Evolutionary conservation across 1,284 basidiomycete species (phyloP).

Genomic region (Tilletiaria anomala): DNA sequence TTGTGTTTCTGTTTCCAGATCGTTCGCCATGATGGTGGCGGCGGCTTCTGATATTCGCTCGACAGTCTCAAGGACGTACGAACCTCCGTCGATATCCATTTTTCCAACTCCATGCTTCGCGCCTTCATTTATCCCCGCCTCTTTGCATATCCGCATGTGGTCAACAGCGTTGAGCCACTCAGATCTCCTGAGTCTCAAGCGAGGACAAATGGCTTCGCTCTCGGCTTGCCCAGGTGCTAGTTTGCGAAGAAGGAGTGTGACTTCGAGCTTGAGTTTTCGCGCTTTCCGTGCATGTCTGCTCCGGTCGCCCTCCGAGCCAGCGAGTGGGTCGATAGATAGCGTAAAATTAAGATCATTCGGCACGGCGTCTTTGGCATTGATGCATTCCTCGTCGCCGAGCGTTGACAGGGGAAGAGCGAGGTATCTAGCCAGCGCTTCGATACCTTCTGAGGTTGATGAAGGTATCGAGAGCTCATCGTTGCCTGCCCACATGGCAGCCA

Average conservation of each 20-base stretch:
- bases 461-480: slow-evolving; percentile 6
- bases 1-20: background rate
- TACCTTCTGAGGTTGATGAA: slow-evolving; percentile 1
- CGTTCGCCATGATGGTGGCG: background rate
- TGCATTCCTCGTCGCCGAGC: slow-evolving; percentile 3
- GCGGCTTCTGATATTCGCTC: background rate
- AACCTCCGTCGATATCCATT: slow-evolving; percentile 8
- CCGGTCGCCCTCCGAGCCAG: background rate
- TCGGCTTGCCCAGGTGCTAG: background rate
- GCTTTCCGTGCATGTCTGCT: background rate
- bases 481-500: slow-evolving; percentile 20
- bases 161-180: slow-evolving; percentile 6
- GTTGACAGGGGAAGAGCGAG: slow-evolving; percentile 8
- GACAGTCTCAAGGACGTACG: background rate
- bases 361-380: slow-evolving; percentile 7
- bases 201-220: background rate
- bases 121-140: slow-evolving; percentile 5
- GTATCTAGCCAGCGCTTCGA: slow-evolving; percentile 6
- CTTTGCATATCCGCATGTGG: slow-evolving; percentile 6
- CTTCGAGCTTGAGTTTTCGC: slow-evolving; percentile 5
- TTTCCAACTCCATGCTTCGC: slow-evolving; percentile 1
- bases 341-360: slow-evolving; percentile 7
- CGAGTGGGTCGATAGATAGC: slow-evolving; percentile 6
- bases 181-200: background rate
- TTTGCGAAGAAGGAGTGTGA: slow-evolving; percentile 6